phyloP scores from a whole-genome alignment of 805 yeast genomes.

The Saturnispora gosingensis region DNA sequence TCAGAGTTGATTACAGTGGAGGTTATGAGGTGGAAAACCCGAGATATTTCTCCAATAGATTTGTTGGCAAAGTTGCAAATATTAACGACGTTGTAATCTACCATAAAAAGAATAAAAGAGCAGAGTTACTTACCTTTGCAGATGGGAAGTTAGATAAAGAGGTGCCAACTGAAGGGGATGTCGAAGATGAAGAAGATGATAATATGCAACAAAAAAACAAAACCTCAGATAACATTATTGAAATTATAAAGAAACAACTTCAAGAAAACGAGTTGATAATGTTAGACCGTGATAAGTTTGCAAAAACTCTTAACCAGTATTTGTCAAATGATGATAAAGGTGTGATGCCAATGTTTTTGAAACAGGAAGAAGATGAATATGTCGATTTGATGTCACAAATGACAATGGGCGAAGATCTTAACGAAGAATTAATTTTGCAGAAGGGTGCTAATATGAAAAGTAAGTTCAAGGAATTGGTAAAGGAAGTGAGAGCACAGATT shows the following conservation, averaged over 20 bases:
- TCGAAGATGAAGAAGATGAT: neutral
- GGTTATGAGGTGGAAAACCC: constrained; percentile 91
- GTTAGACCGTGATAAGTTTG: constrained; percentile 67
- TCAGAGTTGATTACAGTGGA: constrained; percentile 82
- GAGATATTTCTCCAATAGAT: constrained; percentile 77
- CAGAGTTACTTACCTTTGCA: constrained; percentile 1
- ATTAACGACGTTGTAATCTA: constrained; percentile 76
- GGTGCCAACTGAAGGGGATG: constrained; percentile 1
- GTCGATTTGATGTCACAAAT: constrained; percentile 38
- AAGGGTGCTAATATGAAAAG: constrained; percentile 19
- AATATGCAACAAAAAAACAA: constrained; percentile 20
- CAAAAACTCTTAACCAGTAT: constrained; percentile 37
- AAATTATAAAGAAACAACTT: constrained; percentile 54
- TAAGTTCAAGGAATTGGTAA: constrained; percentile 24
- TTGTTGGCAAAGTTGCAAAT: constrained; percentile 87
- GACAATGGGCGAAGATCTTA: constrained; percentile 28
- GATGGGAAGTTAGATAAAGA: neutral
- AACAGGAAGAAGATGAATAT: constrained; percentile 45
- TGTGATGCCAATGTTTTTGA: constrained; percentile 36
- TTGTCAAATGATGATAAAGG: constrained; percentile 1
- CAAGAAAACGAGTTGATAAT: constrained; percentile 55
- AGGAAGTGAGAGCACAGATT: constrained; percentile 21
- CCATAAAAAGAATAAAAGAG: constrained; percentile 33
- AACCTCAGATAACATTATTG: constrained; percentile 25
- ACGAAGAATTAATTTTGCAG: constrained; percentile 2